Conservation (phyloP, 768 basidiomycete genomes). For the Baorangia bicolor region DNA sequence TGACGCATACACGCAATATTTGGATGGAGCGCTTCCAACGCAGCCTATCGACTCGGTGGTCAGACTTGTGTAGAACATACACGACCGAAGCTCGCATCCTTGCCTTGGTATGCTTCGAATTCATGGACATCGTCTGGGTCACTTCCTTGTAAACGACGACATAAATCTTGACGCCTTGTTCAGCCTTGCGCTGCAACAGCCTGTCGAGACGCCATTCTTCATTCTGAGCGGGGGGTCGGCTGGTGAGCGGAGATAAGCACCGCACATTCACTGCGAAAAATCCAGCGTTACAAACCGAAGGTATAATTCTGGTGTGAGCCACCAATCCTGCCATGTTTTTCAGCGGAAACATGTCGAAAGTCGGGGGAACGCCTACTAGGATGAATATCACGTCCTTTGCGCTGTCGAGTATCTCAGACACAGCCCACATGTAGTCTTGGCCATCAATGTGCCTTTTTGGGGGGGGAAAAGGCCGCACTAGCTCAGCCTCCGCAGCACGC, state of each 20-base stretch:
- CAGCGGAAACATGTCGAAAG: not conserved
- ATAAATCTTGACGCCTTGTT: conserved; percentile 89
- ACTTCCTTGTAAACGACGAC: conserved; percentile 97
- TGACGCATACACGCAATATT: conserved; percentile 91
- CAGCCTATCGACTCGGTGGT: conserved; percentile 43
- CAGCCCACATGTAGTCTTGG: conserved; percentile 95
- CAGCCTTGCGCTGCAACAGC: conserved; percentile 82
- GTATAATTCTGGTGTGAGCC: conserved; percentile 94
- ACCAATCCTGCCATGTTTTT: conserved; percentile 64
- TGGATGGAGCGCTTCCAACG: conserved; percentile 77
- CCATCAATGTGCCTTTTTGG: conserved; percentile 90
- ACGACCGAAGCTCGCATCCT: not conserved
- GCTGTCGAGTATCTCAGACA: conserved; percentile 84
- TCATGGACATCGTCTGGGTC: conserved; percentile 88
- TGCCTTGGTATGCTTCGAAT: conserved; percentile 81
- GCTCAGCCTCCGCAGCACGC: not conserved
- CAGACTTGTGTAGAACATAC: not conserved
- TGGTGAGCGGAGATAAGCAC: conserved; percentile 12
- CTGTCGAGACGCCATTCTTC: conserved; percentile 89
- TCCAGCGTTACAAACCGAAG: conserved; percentile 47
- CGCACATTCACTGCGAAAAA: not conserved
- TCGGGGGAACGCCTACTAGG: conserved; percentile 43
- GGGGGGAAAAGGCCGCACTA: not conserved
- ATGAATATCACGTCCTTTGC: conserved; percentile 89
- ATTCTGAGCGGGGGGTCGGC: conserved; percentile 79